Evolutionary conservation across 2,329 filamentous ascomycete genomes (phyloP), one percentile per base, ranked within the genome.

Genomic region (Colletotrichum trifolii): DNA sequence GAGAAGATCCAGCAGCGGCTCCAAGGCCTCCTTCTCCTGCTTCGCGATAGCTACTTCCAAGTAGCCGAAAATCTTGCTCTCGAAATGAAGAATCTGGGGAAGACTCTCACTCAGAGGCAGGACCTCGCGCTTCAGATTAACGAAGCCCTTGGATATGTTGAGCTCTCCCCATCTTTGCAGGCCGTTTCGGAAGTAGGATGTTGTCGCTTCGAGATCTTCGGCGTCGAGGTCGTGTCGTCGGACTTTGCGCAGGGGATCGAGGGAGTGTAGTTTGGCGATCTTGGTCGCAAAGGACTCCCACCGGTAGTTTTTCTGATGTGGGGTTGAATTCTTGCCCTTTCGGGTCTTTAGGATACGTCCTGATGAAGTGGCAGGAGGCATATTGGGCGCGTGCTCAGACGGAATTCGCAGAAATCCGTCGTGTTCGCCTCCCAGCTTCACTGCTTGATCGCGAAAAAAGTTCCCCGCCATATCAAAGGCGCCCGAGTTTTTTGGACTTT

Each of bases 201-300:
- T 91, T 35, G 89, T 87, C 25, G 89, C 85, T 66, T 89, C 87
- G 73, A 90, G 83, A 77, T 94, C 90, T 82, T 92, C 90, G 74
- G 90, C 88, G 67, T 94, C 91, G 80, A 96, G 89, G 73, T 92
- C 89, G 81, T 96, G 87, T 76, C 91, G 91, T 78, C 94, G 92
- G 72, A 96, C 91, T 79, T 91, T 91, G 78, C 96, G 93, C 71
- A 99, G 87, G 49, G 96, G 96, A 73, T 99, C 95, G 80, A 99
- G 85, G 38, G 88, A 88, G 79, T 93, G 96, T 74, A 98, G 87
- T 77, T 94, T 96, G 68, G 92, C 88, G 76, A 98, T 92, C 77
- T 96, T 96, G 74, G 90, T 87, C 65, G 91, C 92, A 80, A 98
- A 98, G 68, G 92, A 91, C 80, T 97, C 91, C 87, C 93, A 98